Evolutionary conservation across 2,329 filamentous ascomycete species (phyloP), one percentile per base, ranked within the genome.

Genomic region (Trichoderma sp.): DNA sequence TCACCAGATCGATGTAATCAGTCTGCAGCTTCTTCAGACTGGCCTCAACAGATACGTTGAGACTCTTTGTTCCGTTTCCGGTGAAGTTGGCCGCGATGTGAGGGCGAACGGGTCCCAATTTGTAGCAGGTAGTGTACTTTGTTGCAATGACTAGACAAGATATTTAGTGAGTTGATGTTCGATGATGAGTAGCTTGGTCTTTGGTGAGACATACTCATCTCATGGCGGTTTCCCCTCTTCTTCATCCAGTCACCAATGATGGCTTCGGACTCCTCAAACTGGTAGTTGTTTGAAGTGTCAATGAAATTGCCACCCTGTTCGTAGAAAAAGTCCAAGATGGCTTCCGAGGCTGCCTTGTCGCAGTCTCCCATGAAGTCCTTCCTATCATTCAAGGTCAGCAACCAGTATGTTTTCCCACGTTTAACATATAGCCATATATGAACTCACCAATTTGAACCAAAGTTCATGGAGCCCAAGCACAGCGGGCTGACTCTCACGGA

Each of bases 221-320:
- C 84, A 74, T 92, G 90, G 28, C 92, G 86, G 72, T 88, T 88
- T n/a, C 85, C 84, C 11, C 89, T 86, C 73, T 85, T 85, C 75
- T 85, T 84, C 88, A 92, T 91, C 90, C 91, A 93, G 75, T 91
- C 89, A 43, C 91, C 91, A 71, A 93, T 82, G 88, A 90, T 91
- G 67, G 76, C 79, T 79, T 93, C 91, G 1, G 88, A 88, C 78
- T 92, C 85, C 72, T 83, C 84, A 69, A 84, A 81, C 75, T 92
- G 90, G 80, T 93, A 93, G 79, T 90, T 90, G 81, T 89, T 91
- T 72, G 90, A 77, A 0, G 90, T 92, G 78, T 93, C 92, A 76
- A 93, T 90, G 79, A 93, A 93, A 81, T 93, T 93, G 28, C 92
- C 91, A 76, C 75, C 79, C 78, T 89, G 85, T 6, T 86, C 85